Evolutionary conservation across 768 basidiomycete genomes (phyloP), one percentile per base, ranked within the genome.

Genomic region (Lanmaoa rubissima): DNA sequence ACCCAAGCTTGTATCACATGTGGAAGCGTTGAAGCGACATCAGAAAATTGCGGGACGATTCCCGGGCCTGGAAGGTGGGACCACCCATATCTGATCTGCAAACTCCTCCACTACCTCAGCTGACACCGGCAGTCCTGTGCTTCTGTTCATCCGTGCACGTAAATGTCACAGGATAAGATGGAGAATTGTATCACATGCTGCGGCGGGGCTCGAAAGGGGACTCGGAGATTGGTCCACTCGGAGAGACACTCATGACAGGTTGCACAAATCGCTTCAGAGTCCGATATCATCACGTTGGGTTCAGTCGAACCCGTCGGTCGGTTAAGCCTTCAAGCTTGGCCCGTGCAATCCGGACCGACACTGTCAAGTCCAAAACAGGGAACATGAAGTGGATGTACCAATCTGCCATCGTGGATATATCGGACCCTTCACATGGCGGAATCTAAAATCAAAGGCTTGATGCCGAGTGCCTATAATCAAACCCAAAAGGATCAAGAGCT

Each of bases 401-500:
- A n/a, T 26, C 26, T 26, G 26, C 26, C 26, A 9, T 19, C 40
- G 5, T 12, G 26, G n/a, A 32, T 34, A 24, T 28, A 28, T 28
- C 28, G 28, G 28, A 28, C 5, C 17, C 36, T 34, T n/a, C 3
- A 21, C 36, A 31, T n/a, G 17, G 19, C 24, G 8, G 21, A 35
- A 57, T 36, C 41, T 42, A 16, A 35, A n/a, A n/a, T 44, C 14
- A 26, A 26, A n/a, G 40, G 5, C 34, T 14, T 28, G 14, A 39
- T 32, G 16, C n/a, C n/a, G 31, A 34, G 50, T 47, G 45, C 52
- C 44, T 47, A 2, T 45, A 46, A 50, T 51, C 24, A 44, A 54
- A 49, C 34, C 48, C 48, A 47, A 51, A 61, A 60, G 39, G 35
- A 43, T 60, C 39, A 9, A 19, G 41, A 21, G 43, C 24, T 5